phyloP scores from a whole-genome alignment of 495 filamentous ascomycete species.

The Aspergillus nidulans region DNA sequence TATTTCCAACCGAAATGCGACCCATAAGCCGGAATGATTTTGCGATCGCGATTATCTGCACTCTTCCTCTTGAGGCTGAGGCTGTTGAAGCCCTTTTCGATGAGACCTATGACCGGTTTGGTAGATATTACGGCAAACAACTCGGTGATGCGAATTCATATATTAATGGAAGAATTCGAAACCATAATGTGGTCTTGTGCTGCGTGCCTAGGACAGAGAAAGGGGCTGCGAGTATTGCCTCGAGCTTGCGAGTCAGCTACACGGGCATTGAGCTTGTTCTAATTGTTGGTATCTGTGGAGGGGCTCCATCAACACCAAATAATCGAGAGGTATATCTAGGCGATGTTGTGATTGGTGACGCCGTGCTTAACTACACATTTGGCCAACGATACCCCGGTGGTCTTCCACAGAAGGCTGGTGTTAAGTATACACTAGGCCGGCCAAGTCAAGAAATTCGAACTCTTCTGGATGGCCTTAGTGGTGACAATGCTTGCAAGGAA shows the following conservation, averaged over 20 bases:
- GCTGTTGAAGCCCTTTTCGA: conserved; percentile 29
- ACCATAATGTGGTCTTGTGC: conserved; percentile 33
- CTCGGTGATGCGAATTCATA: conserved; percentile 19
- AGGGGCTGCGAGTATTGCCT: conserved; percentile 24
- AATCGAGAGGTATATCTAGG: conserved; percentile 31
- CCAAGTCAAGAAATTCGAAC: conserved; percentile 28
- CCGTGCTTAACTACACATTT: conserved; percentile 35
- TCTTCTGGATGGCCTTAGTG: conserved; percentile 20
- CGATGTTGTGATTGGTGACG: conserved; percentile 42
- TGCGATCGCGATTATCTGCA: too few species aligned
- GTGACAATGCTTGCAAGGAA: conserved; percentile 1
- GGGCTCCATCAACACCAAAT: background rate
- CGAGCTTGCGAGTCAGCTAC: conserved; percentile 28
- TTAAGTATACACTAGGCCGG: conserved; percentile 26
- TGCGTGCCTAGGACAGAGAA: conserved; percentile 32
- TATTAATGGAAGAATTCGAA: conserved; percentile 30
- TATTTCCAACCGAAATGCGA: too few species aligned
- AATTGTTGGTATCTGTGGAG: conserved; percentile 28
- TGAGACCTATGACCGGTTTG: conserved; percentile 16
- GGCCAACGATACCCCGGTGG: conserved; percentile 26
- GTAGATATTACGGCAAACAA: conserved; percentile 1
- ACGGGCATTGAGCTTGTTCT: conserved; percentile 17
- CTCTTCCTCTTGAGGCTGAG: too few species aligned
- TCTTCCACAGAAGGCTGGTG: conserved; percentile 21
- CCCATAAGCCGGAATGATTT: too few species aligned